Evolutionary conservation across 2,329 filamentous ascomycete genomes (phyloP).

Genomic region (Colletotrichum coccodes): DNA sequence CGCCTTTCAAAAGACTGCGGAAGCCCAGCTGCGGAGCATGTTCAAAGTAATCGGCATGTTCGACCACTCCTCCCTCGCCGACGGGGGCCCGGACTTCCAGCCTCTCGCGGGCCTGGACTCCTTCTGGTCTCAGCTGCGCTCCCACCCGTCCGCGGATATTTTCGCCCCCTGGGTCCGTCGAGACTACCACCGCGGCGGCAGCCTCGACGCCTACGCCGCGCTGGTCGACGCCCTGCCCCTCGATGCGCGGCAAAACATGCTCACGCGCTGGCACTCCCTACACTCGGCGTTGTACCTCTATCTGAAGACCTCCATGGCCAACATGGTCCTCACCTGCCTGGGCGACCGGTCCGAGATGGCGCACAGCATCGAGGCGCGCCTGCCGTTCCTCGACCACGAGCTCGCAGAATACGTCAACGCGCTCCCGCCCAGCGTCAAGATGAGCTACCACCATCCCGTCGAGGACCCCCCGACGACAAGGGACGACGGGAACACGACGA

Average conservation of each 20-base stretch:
- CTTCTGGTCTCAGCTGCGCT: background rate
- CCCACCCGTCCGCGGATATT: background rate
- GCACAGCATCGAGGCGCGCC: conserved; percentile 44
- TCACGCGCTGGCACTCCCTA: conserved; percentile 39
- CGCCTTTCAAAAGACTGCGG: background rate
- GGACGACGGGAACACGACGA: background rate
- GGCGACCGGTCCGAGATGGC: conserved; percentile 48
- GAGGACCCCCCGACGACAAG: too few species aligned
- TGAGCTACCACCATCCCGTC: background rate
- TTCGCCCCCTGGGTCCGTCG: conserved; percentile 29
- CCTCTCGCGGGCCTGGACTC: background rate
- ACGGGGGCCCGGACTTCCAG: background rate
- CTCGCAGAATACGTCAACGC: conserved; percentile 39
- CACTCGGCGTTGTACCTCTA: conserved; percentile 40
- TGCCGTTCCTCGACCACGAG: conserved; percentile 45
- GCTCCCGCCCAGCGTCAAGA: background rate
- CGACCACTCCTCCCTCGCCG: conserved; percentile 6
- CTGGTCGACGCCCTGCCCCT: conserved; percentile 10
- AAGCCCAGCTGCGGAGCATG: background rate
- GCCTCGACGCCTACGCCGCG: background rate
- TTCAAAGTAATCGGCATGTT: background rate
- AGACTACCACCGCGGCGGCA: background rate
- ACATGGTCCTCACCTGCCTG: conserved; percentile 40
- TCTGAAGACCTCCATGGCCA: conserved; percentile 34
- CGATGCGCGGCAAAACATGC: conserved; percentile 35